These are phyloP conservation scores for Pachysolen tannophilus DNA, from an alignment of 805 yeast genomes.

Conservation along the genomic window DNA sequence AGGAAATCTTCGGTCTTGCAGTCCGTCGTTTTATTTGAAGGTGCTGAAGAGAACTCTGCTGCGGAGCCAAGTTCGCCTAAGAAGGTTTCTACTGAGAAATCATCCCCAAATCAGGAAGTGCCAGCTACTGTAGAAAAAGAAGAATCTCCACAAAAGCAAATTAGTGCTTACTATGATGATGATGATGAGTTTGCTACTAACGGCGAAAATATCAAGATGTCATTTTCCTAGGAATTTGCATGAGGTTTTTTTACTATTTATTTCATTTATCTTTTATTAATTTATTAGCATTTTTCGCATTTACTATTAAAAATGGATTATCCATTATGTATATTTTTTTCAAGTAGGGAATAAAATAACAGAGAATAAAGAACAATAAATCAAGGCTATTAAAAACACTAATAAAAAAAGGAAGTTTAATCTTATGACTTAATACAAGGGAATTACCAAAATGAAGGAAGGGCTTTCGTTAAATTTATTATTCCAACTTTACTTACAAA, in stretches of 20 bases:
- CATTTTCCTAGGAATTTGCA: conserved; percentile 16
- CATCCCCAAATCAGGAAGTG: background rate
- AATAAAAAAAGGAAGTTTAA: too few relatives aligned
- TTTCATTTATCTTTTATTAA: background rate
- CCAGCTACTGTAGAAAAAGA: background rate
- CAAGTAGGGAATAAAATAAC: too few relatives aligned
- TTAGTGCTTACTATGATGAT: conserved; percentile 13
- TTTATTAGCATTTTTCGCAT: too few relatives aligned
- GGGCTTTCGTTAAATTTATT: too few relatives aligned
- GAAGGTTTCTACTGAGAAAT: background rate
- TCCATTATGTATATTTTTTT: too few relatives aligned
- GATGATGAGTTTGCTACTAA: conserved; percentile 17
- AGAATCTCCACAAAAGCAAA: background rate
- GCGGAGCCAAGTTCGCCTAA: background rate
- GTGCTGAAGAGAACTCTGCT: background rate
- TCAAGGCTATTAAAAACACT: too few relatives aligned
- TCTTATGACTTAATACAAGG: too few relatives aligned
- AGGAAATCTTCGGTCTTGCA: conserved; percentile 1
- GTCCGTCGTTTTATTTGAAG: background rate
- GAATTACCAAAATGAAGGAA: too few relatives aligned
- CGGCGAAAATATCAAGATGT: conserved; percentile 20
- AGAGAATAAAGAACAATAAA: too few relatives aligned
- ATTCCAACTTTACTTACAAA: conserved; percentile 51
- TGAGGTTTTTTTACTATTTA: background rate
- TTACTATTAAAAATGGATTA: too few relatives aligned